Base-by-base conservation (phyloP, 164 flowering plant genomes). In the Chimonanthus praecox region DNA sequence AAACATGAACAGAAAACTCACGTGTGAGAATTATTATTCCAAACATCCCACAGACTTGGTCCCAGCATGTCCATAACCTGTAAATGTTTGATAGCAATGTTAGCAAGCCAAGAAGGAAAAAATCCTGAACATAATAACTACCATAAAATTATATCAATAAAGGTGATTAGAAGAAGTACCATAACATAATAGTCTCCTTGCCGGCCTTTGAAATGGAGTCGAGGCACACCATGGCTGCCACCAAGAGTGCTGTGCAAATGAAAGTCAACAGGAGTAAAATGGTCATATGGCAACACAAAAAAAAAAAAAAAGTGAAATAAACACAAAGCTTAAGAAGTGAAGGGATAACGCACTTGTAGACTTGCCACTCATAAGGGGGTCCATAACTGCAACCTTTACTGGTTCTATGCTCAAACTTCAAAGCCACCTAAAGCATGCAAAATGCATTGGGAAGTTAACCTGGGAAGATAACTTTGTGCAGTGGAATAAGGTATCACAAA, bases 41-140 rank as follows among this genome's bases (percentile, higher is more conserved):
- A 95, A 51, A 92, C 96, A 86, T 95, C 98, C 97, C 98, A 95
- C 15, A 95, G 73, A 74, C 97, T 92, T 46, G 99, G 97, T 10
- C 99, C 99, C 80, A 95, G 91, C 86, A 95, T 91, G 77, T 95
- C 99, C 99, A 95, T 95, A 64, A 95, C 99, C 99, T 95, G 84
- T 18, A 78, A 0, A 49, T 7, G 68, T 68, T 11, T 11, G 69
- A 21, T 13, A 69, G 33, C 51, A 9, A 20, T 49, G 69, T 50
- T 20, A 44, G 13, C 45, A 54, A 4, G 21, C 58, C 49, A 67
- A 44, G 10, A 58, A 11, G 60, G 6, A 58, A 71, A 58, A 58
- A 71, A n/a, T 20, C 43, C 16, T 63, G 65, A n/a, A n/a, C 7
- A n/a, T 8, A 15, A 4, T n/a, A 11, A 5, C 68, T 16, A 45